Percentiles rank a stretch among this genome's conserved stretches.
Conservation (phyloP, 2,329 filamentous ascomycete genomes). For the Phyllosticta capitalensis region DNA sequence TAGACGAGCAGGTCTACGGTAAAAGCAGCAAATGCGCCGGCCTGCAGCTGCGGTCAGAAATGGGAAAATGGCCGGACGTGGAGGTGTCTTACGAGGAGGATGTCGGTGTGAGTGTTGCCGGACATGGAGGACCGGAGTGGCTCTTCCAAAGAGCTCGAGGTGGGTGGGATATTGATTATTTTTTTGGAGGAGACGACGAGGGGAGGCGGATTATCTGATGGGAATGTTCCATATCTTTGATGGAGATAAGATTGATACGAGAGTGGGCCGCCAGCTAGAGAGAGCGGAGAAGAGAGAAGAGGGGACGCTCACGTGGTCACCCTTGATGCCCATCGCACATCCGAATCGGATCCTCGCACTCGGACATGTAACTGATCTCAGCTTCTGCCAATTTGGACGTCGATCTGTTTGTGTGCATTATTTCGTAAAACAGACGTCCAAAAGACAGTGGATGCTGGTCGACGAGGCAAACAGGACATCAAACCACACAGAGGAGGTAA, state of each 20-base stretch:
- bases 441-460: background rate
- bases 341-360: too few species aligned
- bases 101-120: slow-evolving; percentile 42
- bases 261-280: background rate
- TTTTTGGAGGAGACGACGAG: background rate
- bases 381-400: background rate
- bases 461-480: background rate
- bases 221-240: background rate
- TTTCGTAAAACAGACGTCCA: background rate
- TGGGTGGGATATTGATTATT: background rate
- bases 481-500: background rate
- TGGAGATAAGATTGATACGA: background rate
- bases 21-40: slow-evolving; percentile 76
- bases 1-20: slow-evolving; percentile 79
- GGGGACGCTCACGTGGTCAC: too few species aligned
- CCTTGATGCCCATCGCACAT: too few species aligned
- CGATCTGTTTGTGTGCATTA: background rate
- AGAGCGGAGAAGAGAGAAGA: too few species aligned
- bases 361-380: too few species aligned
- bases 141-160: background rate
- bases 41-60: slow-evolving; percentile 39
- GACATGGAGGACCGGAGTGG: slow-evolving; percentile 18
- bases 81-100: slow-evolving; percentile 43
- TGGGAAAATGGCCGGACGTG: background rate
- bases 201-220: background rate